phyloP scores from a whole-genome alignment of 805 yeast species.

The Ogataea angusta region DNA sequence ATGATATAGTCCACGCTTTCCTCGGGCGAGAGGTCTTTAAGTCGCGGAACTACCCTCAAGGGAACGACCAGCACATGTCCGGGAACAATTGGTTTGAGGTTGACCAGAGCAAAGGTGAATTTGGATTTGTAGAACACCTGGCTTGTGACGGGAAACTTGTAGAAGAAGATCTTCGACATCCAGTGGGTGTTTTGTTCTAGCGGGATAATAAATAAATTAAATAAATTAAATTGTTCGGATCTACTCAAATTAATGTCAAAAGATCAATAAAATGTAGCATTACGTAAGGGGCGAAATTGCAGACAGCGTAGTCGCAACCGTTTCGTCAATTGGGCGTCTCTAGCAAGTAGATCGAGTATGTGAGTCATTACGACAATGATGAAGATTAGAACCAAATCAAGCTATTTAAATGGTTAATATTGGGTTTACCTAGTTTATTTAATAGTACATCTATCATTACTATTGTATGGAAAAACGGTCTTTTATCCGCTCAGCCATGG shows the following conservation, averaged over 20 bases:
- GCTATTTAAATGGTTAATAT: too few species aligned
- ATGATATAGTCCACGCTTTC: slow-evolving; percentile 77
- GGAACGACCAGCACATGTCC: slow-evolving; percentile 95
- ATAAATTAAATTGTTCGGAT: background rate
- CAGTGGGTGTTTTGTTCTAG: too few species aligned
- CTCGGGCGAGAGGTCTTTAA: slow-evolving; percentile 66
- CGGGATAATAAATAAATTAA: background rate
- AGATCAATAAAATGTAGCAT: background rate
- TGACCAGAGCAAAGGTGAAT: slow-evolving; percentile 80
- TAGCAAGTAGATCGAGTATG: too few species aligned
- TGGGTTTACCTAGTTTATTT: too few species aligned
- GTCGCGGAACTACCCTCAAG: slow-evolving; percentile 57
- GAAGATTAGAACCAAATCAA: too few species aligned
- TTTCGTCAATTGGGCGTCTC: too few species aligned
- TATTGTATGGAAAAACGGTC: too few species aligned
- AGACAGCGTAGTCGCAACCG: too few species aligned
- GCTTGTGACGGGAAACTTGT: slow-evolving; percentile 50
- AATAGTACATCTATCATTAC: too few species aligned
- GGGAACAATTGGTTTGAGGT: slow-evolving; percentile 86
- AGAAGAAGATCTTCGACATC: slow-evolving; percentile 40
- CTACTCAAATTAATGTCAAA: background rate
- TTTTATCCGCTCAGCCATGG: too few species aligned
- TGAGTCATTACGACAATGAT: too few species aligned
- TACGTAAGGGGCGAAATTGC: too few species aligned
- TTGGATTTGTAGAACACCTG: slow-evolving; percentile 60